These are phyloP conservation scores for Amylocystis lapponica DNA, from an alignment of 768 basidiomycete species.

Conservation along the genomic window DNA sequence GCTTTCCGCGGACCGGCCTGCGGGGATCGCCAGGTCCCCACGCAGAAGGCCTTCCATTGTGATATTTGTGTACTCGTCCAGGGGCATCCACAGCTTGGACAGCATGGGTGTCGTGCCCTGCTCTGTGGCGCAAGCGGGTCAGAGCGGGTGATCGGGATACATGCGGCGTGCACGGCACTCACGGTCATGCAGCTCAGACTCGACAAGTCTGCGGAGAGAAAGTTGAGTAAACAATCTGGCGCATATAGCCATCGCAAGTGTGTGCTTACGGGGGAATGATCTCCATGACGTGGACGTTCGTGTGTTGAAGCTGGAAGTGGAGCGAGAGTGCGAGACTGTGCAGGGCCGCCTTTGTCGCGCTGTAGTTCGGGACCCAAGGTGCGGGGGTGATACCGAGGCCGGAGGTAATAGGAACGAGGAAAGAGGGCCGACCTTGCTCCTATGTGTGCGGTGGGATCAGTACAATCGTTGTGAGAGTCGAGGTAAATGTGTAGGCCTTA, in stretches of 20 bases:
- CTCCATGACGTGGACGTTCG: constrained; percentile 50
- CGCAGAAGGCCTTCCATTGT: constrained; percentile 33
- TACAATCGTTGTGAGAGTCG: neutral
- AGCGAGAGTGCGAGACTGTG: constrained; percentile 47
- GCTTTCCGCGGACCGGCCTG: constrained; percentile 13
- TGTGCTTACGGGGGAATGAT: constrained; percentile 50
- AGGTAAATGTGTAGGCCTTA: constrained; percentile 20
- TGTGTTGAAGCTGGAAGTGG: constrained; percentile 38
- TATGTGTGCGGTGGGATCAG: constrained; percentile 15
- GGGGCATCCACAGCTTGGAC: constrained; percentile 51
- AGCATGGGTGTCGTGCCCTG: constrained; percentile 44
- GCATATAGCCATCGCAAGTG: neutral
- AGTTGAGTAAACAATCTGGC: neutral
- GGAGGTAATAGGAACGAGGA: constrained; percentile 48
- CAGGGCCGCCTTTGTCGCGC: constrained; percentile 52
- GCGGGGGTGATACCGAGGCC: constrained; percentile 43
- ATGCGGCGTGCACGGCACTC: constrained; percentile 10
- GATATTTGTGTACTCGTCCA: constrained; percentile 38
- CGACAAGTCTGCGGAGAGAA: constrained; percentile 38
- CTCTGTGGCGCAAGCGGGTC: constrained; percentile 25
- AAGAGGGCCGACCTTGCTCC: constrained; percentile 41
- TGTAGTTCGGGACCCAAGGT: constrained; percentile 42
- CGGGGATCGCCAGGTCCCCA: constrained; percentile 27
- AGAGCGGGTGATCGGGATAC: neutral
- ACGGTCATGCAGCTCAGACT: constrained; percentile 60